These are phyloP conservation scores for Cordia subcordata DNA, from an alignment of 257 asterid species.

Conservation along the genomic window DNA sequence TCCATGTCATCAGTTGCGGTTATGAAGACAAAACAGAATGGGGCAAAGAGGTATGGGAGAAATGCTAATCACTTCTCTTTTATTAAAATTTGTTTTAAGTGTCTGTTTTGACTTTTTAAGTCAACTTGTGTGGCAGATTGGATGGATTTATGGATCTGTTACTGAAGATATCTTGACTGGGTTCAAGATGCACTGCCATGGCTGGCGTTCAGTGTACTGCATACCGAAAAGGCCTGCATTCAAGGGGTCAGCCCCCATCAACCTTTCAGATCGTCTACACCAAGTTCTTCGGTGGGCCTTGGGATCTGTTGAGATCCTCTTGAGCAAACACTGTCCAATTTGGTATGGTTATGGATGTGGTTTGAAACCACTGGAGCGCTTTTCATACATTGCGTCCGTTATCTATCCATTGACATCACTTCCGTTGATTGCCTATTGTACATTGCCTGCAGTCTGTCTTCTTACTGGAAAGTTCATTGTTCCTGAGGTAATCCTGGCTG, in stretches of 20 bases:
- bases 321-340: conserved; percentile 8
- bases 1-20: conserved; percentile 30
- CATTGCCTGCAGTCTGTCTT: conserved; percentile 5
- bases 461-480: conserved; percentile 4
- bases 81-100: not conserved
- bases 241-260: conserved; percentile 32
- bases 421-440: conserved; percentile 4
- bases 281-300: conserved; percentile 37
- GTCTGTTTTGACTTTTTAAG: not conserved
- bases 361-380: conserved; percentile 4
- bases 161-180: conserved; percentile 39
- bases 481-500: conserved; percentile 2
- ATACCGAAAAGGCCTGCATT: conserved; percentile 26
- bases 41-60: conserved; percentile 28
- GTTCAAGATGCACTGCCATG: conserved; percentile 37
- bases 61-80: not conserved
- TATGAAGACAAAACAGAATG: conserved; percentile 45
- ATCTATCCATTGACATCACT: conserved; percentile 2
- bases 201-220: conserved; percentile 40
- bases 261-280: conserved; percentile 33
- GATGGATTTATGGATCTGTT: conserved; percentile 41
- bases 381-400: conserved; percentile 2
- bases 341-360: conserved; percentile 8
- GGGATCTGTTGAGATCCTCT: conserved; percentile 34
- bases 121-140: conserved; percentile 15